phyloP scores from a whole-genome alignment of 345 rosid genomes.

The Aethionema arabicum region DNA sequence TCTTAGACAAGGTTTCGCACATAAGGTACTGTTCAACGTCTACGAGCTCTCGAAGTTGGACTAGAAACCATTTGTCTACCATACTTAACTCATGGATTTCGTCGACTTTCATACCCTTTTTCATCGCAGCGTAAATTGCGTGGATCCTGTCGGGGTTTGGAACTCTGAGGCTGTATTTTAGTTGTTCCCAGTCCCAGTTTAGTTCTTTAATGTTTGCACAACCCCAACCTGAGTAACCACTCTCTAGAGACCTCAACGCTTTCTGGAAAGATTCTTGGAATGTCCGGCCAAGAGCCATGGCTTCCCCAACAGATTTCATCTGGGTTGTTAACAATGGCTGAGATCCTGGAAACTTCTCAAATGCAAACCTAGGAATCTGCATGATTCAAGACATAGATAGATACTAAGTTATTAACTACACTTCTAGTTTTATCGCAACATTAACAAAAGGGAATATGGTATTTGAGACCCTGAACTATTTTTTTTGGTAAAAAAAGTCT shows the following conservation, averaged over 20 bases:
- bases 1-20: constrained; percentile 49
- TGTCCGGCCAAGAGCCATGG: constrained; percentile 92
- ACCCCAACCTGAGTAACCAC: constrained; percentile 92
- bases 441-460: too few species aligned
- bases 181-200: constrained; percentile 86
- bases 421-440: too few species aligned
- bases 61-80: constrained; percentile 94
- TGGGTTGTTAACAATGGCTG: constrained; percentile 84
- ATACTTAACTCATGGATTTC: constrained; percentile 74
- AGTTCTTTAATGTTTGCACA: constrained; percentile 75
- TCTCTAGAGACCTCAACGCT: constrained; percentile 83
- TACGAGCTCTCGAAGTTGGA: constrained; percentile 81
- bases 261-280: constrained; percentile 98
- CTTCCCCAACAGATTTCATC: constrained; percentile 97
- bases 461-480: too few species aligned
- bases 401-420: not conserved
- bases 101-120: constrained; percentile 90
- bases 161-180: constrained; percentile 84
- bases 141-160: constrained; percentile 86
- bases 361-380: constrained; percentile 97
- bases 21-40: constrained; percentile 88
- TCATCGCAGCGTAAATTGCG: constrained; percentile 92
- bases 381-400: constrained; percentile 12
- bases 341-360: constrained; percentile 98
- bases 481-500: too few species aligned